Evolutionary conservation across 164 flowering plant species (phyloP).

Genomic region (Amborella trichopoda): DNA sequence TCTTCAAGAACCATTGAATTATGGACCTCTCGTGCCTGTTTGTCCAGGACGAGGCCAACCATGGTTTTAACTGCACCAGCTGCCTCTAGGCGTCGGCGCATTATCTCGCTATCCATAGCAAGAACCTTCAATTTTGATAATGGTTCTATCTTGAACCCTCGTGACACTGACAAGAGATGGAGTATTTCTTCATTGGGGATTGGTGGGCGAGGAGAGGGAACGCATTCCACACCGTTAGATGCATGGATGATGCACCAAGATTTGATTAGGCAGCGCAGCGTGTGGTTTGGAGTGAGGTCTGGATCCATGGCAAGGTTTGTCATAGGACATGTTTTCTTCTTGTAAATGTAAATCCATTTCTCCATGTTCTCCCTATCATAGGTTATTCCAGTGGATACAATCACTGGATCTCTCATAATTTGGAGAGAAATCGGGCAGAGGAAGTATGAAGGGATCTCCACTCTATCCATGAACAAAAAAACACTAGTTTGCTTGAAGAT

Average conservation of each 20-base stretch:
- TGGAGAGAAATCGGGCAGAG: conserved; percentile 64
- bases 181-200: conserved; percentile 2
- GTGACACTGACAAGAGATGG: conserved; percentile 26
- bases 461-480: conserved; percentile 43
- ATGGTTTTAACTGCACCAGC: conserved; percentile 34
- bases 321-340: conserved; percentile 45
- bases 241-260: conserved; percentile 38
- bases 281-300: conserved; percentile 59
- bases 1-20: conserved; percentile 3
- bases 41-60: conserved; percentile 23
- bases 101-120: conserved; percentile 26
- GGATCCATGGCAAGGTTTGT: conserved; percentile 20
- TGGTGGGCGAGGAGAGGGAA: conserved; percentile 26
- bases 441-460: conserved; percentile 48
- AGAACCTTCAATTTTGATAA: conserved; percentile 34
- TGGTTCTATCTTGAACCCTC: conserved; percentile 15
- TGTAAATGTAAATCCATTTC: conserved; percentile 39
- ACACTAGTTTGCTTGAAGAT: too few relatives aligned
- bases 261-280: conserved; percentile 53
- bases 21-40: not conserved
- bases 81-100: conserved; percentile 28
- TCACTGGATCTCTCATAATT: conserved; percentile 72
- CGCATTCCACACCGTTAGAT: conserved; percentile 18
- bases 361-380: conserved; percentile 65
- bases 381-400: conserved; percentile 49